These are phyloP conservation scores for Elongisporangium prolatum DNA, from an alignment of 352 stramenopile genomes.

Conservation along the genomic window DNA sequence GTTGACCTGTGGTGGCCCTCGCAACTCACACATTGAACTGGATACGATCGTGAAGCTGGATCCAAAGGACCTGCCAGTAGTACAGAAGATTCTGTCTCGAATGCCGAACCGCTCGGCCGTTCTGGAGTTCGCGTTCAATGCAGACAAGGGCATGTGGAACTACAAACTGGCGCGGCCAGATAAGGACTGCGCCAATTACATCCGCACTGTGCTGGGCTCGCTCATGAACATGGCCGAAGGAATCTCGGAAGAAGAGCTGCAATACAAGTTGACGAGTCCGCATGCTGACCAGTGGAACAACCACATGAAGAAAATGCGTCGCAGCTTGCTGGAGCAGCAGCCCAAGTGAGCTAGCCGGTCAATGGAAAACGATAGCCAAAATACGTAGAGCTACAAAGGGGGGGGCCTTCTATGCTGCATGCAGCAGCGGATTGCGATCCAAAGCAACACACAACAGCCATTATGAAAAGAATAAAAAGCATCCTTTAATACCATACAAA, in stretches of 20 bases:
- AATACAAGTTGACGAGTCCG: conserved; percentile 77
- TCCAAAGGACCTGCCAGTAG: conserved; percentile 59
- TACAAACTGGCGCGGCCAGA: conserved; percentile 86
- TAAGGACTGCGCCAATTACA: conserved; percentile 89
- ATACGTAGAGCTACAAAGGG: background rate
- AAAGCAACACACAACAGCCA: background rate
- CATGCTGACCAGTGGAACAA: conserved; percentile 76
- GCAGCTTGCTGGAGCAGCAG: conserved; percentile 55
- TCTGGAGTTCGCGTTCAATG: conserved; percentile 85
- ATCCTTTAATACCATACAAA: conserved; percentile 7
- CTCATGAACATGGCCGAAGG: conserved; percentile 90
- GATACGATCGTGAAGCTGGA: conserved; percentile 80
- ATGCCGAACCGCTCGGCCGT: conserved; percentile 60
- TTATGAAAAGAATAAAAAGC: conserved; percentile 3
- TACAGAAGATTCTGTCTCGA: conserved; percentile 63
- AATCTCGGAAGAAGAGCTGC: conserved; percentile 88
- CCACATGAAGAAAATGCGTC: conserved; percentile 79
- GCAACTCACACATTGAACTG: conserved; percentile 77
- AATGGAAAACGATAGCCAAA: conserved; percentile 3
- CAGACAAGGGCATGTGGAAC: conserved; percentile 86
- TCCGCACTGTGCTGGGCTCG: conserved; percentile 85
- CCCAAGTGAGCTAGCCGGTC: conserved; percentile 23
- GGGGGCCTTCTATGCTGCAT: no score
- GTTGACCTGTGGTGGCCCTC: conserved; percentile 68
- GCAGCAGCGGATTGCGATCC: background rate